Base-by-base conservation (phyloP, 2,329 filamentous ascomycete species). In the Aspergillus tanneri region DNA sequence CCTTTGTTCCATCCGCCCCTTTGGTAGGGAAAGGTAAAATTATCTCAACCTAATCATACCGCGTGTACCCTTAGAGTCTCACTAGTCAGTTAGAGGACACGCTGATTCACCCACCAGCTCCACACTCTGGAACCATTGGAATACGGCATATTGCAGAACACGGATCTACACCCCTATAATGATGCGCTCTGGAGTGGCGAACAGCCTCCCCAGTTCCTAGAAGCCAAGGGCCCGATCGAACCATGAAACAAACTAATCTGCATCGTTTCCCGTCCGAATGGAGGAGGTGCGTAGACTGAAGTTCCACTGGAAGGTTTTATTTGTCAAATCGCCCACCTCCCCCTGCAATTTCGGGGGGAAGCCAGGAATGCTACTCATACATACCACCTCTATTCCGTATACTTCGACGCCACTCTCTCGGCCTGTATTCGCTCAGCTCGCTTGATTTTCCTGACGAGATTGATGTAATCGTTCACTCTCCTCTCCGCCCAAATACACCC, bases 401-500 rank as follows among this genome's bases (percentile, higher is more conserved):
- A 47, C 18, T 47, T 38, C 19, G 49, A 47, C 11, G 54, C n/a
- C n/a, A n/a, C 58, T 23, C 59, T 47, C 47, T 68, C 64, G 22
- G 60, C 60, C 49, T 71, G 62, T 32, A 64, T 50, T 51, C 66
- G 63, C 57, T 73, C 71, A 10, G 68, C 70, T 23, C 73, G 64
- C 55, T 73, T 72, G 35, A 68, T 46, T 54, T 63, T 63, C 46
- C 74, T 60, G 47, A 74, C 54, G 9, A 64, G 50, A n/a, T 75
- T 67, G 50, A 76, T 69, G 56, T 74, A 77, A 40, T 74, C 72
- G 18, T 64, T 67, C 30, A 77, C 70, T 34, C 72, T 60, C 50
- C 64, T 65, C 62, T 77, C 75, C 2, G 75, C 75, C 66, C 73
- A 77, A 38, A 77, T 70, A 53, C 69, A 74, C 1, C 74, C 75